These are phyloP conservation scores for Penicillium paxilli DNA, from an alignment of 495 filamentous ascomycete species.

Conservation along the genomic window DNA sequence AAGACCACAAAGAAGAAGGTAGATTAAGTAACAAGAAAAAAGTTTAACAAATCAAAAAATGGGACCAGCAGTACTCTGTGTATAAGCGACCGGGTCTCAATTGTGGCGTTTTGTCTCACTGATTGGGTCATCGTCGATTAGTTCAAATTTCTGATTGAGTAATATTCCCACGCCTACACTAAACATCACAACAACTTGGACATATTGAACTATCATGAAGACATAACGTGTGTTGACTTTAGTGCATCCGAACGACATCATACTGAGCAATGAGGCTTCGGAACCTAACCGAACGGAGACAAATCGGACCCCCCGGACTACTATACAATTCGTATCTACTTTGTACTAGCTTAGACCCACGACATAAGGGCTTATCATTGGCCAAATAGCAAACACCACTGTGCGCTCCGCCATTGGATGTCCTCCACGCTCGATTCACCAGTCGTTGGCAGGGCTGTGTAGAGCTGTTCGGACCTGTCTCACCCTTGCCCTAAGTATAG, in stretches of 20 bases:
- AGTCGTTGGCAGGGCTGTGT: background rate
- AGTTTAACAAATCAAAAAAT: background rate
- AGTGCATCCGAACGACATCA: slow-evolving; percentile 9
- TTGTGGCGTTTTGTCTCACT: background rate
- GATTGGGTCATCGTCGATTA: background rate
- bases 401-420: background rate
- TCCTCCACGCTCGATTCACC: background rate
- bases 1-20: background rate
- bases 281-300: slow-evolving; percentile 21
- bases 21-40: background rate
- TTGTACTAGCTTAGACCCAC: slow-evolving; percentile 12
- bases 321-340: too few species aligned
- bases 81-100: background rate
- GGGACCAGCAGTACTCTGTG: too few species aligned
- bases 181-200: too few species aligned
- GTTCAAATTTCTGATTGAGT: background rate
- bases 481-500: slow-evolving; percentile 1
- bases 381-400: background rate
- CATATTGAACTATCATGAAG: background rate
- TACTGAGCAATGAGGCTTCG: slow-evolving; percentile 9
- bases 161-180: too few species aligned
- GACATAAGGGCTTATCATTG: slow-evolving; percentile 5
- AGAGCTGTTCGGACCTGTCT: background rate
- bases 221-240: too few species aligned
- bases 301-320: slow-evolving; percentile 19